Conservation (phyloP, 148 eudicot genomes). For the Heliamphora exappendiculata region DNA sequence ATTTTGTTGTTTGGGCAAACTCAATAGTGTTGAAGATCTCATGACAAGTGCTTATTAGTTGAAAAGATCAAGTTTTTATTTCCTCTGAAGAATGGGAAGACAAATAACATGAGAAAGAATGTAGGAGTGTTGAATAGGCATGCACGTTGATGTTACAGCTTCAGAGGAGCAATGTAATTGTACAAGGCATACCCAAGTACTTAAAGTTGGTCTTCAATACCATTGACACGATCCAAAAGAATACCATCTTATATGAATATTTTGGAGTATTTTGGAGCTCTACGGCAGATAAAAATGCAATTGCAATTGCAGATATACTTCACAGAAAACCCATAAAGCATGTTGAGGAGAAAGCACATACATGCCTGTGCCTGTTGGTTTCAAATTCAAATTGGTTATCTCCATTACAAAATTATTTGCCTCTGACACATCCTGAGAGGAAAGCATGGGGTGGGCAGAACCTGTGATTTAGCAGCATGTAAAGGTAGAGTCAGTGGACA, state of each 20-base stretch:
- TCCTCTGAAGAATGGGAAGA: too few species aligned
- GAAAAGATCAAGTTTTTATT: too few species aligned
- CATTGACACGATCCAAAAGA: background rate
- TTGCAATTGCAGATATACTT: background rate
- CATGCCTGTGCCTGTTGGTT: slow-evolving; percentile 49
- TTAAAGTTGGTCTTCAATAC: background rate
- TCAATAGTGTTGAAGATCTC: background rate
- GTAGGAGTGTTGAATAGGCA: background rate
- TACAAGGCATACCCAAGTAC: background rate
- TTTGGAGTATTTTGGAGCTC: background rate
- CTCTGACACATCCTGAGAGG: slow-evolving; percentile 53
- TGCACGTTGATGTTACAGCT: background rate
- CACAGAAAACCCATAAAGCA: background rate
- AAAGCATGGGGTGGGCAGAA: slow-evolving; percentile 85
- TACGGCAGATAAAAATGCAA: background rate
- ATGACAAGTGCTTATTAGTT: too few species aligned
- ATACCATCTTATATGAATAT: background rate
- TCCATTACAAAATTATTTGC: slow-evolving; percentile 57
- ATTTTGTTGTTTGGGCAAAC: background rate
- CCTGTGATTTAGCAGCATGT: slow-evolving; percentile 29
- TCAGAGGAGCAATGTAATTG: background rate
- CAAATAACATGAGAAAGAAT: too few species aligned
- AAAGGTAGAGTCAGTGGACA: background rate
- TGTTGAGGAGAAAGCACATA: slow-evolving; percentile 36
- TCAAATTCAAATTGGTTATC: slow-evolving; percentile 33